phyloP scores from a whole-genome alignment of 140 eudicot genomes.

The Flaveria floridana region DNA sequence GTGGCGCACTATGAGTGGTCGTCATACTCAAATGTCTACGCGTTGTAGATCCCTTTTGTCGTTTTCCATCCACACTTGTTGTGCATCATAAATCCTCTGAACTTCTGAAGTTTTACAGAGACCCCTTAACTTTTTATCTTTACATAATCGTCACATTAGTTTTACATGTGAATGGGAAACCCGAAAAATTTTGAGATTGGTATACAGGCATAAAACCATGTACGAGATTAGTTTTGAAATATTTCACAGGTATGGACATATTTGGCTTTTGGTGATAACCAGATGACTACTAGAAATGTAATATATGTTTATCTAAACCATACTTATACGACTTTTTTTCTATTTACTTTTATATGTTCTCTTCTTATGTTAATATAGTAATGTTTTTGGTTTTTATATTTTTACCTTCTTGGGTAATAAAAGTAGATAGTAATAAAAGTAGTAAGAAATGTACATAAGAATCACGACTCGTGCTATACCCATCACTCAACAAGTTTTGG shows the following conservation, averaged over 20 bases:
- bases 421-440: too few relatives aligned
- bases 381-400: neutral
- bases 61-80: slow-evolving; percentile 36
- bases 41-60: slow-evolving; percentile 30
- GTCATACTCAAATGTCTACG: slow-evolving; percentile 32
- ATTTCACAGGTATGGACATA: too few relatives aligned
- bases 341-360: too few relatives aligned
- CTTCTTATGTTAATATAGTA: too few relatives aligned
- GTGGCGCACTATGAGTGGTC: slow-evolving; percentile 39
- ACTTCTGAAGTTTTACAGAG: slow-evolving; percentile 7
- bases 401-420: too few relatives aligned
- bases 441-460: too few relatives aligned
- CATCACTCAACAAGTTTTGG: too few relatives aligned
- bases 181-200: neutral
- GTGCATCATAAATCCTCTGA: slow-evolving; percentile 15
- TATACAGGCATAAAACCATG: neutral
- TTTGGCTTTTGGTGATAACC: neutral
- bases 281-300: neutral
- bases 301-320: too few relatives aligned
- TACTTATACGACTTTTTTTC: neutral
- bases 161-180: neutral
- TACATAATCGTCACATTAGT: neutral
- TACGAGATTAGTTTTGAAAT: too few relatives aligned
- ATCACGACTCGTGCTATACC: too few relatives aligned
- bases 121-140: slow-evolving; percentile 1